Evolutionary conservation across 2,329 filamentous ascomycete genomes (phyloP).

Genomic region (Clarireedia homoeocarpa): DNA sequence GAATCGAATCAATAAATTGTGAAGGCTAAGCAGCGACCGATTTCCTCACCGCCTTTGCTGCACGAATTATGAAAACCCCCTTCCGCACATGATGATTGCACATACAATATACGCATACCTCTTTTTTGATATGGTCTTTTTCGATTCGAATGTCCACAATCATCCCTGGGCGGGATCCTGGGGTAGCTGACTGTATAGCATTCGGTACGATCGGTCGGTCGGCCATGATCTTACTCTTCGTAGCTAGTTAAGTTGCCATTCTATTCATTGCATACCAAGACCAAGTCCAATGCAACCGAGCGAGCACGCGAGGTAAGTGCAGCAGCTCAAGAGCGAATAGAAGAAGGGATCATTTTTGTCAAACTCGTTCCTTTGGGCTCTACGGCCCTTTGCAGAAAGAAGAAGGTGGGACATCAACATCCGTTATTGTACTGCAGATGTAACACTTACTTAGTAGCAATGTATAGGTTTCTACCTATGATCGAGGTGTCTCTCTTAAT

Average conservation of each 20-base stretch:
- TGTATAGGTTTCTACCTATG: neutral
- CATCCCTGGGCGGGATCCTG: neutral
- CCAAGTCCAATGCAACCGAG: neutral
- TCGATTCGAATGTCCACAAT: neutral
- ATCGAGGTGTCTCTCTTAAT: too few species aligned
- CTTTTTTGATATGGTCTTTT: neutral
- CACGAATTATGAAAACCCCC: too few species aligned
- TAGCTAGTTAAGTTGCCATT: neutral
- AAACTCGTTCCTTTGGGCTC: too few species aligned
- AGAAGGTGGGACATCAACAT: conserved; percentile 5
- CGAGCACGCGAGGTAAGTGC: conserved; percentile 3
- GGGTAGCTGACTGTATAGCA: neutral
- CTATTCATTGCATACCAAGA: too few species aligned
- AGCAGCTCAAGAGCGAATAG: conserved; percentile 5
- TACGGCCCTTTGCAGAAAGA: conserved; percentile 4
- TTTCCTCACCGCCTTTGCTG: too few species aligned
- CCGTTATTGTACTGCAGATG: neutral
- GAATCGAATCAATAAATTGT: too few species aligned
- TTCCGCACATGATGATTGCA: neutral
- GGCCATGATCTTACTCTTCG: neutral
- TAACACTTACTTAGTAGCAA: neutral
- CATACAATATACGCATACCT: neutral
- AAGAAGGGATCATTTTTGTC: neutral
- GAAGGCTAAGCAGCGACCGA: too few species aligned
- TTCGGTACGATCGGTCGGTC: neutral